A percentile compares a stretch with the other conserved stretches of the same genome.
Conservation (phyloP, 1,284 basidiomycete genomes). For the Apiotrichum laibachii region DNA sequence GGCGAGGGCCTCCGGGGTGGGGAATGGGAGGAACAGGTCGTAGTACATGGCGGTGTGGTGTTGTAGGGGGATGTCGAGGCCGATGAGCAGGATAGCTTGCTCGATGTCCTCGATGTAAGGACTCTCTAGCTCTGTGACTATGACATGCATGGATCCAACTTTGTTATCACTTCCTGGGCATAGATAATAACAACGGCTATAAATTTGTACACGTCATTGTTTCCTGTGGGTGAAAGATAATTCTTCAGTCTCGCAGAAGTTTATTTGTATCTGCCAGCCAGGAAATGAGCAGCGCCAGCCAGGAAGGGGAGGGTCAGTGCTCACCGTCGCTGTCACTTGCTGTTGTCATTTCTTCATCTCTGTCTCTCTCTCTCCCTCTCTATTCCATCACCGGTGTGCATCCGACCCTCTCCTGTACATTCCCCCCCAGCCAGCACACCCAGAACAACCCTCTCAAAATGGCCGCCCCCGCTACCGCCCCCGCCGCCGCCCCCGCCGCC, state of each 20-base stretch:
- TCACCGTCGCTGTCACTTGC: too few relatives aligned
- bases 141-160: background rate
- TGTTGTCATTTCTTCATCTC: too few relatives aligned
- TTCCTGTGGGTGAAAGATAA: background rate
- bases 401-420: too few relatives aligned
- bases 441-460: slow-evolving; percentile 11
- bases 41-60: slow-evolving; percentile 39
- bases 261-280: background rate
- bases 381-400: too few relatives aligned
- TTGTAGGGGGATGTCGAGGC: background rate
- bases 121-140: background rate
- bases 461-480: slow-evolving; percentile 20
- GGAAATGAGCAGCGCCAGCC: too few relatives aligned
- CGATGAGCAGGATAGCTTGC: too few relatives aligned
- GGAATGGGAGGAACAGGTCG: slow-evolving; percentile 49
- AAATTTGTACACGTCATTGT: background rate
- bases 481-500: slow-evolving; percentile 25
- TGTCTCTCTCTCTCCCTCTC: too few relatives aligned
- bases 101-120: background rate
- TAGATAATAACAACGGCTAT: background rate
- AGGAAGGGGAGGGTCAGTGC: too few relatives aligned
- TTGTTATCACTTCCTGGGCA: background rate
- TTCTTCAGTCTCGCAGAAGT: background rate
- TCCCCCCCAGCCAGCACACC: background rate
- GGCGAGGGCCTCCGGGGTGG: slow-evolving; percentile 21